Percentiles rank a stretch among this genome's conserved stretches.
These are phyloP conservation scores for Dendryphion nanum DNA, from an alignment of 2,329 filamentous ascomycete species.

Conservation along the genomic window DNA sequence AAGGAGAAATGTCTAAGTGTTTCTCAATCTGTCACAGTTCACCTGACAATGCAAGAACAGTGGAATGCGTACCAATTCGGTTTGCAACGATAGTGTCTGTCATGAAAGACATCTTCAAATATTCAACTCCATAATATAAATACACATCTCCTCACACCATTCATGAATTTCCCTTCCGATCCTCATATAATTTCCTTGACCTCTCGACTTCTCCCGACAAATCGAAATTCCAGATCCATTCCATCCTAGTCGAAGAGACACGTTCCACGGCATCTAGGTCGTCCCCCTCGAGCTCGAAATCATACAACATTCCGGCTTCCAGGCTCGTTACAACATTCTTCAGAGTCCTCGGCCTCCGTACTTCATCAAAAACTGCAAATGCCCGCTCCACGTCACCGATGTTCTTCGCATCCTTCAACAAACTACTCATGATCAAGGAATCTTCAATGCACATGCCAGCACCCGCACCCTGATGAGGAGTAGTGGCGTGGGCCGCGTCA, in stretches of 20 bases:
- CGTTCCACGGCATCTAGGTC: constrained; percentile 39
- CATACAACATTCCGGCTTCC: constrained; percentile 38
- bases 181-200: constrained; percentile 26
- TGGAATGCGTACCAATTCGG: too few relatives aligned
- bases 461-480: constrained; percentile 57
- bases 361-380: constrained; percentile 29
- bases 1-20: too few relatives aligned
- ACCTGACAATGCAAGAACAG: too few relatives aligned
- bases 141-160: too few relatives aligned
- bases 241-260: constrained; percentile 30
- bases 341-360: constrained; percentile 26
- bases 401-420: constrained; percentile 27
- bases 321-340: constrained; percentile 28
- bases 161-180: too few relatives aligned
- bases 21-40: too few relatives aligned
- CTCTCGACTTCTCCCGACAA: constrained; percentile 33
- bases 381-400: constrained; percentile 33
- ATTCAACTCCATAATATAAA: too few relatives aligned
- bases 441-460: constrained; percentile 59
- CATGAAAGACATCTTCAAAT: too few relatives aligned
- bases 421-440: constrained; percentile 33
- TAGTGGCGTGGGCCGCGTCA: constrained; percentile 57
- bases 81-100: too few relatives aligned
- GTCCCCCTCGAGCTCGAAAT: constrained; percentile 39
- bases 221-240: constrained; percentile 44